phyloP scores from a whole-genome alignment of 2,329 filamentous ascomycete species.

The Aciculosporium take region DNA sequence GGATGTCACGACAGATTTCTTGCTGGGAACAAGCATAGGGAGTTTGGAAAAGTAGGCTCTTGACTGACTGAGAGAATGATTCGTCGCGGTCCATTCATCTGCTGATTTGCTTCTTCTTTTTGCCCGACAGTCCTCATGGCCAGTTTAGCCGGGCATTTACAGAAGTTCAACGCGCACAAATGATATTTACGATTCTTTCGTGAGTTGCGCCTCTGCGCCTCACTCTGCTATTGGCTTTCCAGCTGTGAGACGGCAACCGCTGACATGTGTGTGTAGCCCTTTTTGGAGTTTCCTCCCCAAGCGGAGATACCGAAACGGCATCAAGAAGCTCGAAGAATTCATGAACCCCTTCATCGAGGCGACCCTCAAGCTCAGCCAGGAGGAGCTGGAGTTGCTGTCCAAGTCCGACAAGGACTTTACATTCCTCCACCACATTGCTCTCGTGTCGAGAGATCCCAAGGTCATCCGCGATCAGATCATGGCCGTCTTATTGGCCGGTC shows the following conservation, averaged over 20 bases:
- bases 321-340: conserved; percentile 61
- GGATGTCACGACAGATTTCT: neutral
- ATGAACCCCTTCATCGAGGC: conserved; percentile 65
- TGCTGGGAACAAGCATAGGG: conserved; percentile 1
- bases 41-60: conserved; percentile 20
- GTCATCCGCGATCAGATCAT: conserved; percentile 77
- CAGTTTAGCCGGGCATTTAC: conserved; percentile 72
- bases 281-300: conserved; percentile 50
- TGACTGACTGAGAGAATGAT: neutral
- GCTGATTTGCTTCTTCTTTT: neutral
- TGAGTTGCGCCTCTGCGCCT: conserved; percentile 1
- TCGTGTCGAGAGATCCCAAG: conserved; percentile 57
- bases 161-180: conserved; percentile 61
- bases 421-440: conserved; percentile 74
- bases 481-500: conserved; percentile 67
- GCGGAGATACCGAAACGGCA: conserved; percentile 44
- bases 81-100: neutral
- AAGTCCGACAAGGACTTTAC: conserved; percentile 64
- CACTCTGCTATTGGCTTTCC: neutral
- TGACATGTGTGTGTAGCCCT: conserved; percentile 31
- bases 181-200: conserved; percentile 11
- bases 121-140: conserved; percentile 27
- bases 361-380: conserved; percentile 51
- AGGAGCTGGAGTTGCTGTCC: conserved; percentile 53
- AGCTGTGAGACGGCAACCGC: neutral